Evolutionary conservation across 1,139 yeast genomes (phyloP).

Genomic region (Suhomyces kunorum): DNA sequence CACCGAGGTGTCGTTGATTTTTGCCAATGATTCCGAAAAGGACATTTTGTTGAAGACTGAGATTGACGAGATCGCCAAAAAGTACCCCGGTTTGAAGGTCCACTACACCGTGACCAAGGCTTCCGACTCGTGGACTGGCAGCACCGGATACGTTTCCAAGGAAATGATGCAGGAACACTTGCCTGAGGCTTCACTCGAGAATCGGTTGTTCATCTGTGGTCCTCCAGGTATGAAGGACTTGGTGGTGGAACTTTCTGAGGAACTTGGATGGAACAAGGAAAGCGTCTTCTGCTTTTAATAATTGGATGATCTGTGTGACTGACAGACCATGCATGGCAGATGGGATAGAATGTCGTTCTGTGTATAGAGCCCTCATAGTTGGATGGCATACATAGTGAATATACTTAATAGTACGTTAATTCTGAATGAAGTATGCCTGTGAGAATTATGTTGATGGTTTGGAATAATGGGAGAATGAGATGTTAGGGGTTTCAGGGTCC

Average conservation of each 20-base stretch:
- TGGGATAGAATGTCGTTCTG: too few relatives aligned
- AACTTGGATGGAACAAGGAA: conserved; percentile 64
- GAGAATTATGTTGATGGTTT: too few relatives aligned
- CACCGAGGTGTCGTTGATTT: conserved; percentile 61
- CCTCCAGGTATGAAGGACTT: conserved; percentile 67
- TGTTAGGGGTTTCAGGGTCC: too few relatives aligned
- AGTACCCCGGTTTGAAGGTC: conserved; percentile 62
- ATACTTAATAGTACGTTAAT: too few relatives aligned
- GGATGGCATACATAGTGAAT: too few relatives aligned
- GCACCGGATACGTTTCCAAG: conserved; percentile 58
- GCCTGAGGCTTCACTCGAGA: conserved; percentile 38
- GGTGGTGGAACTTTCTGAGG: conserved; percentile 50
- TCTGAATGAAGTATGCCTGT: too few relatives aligned
- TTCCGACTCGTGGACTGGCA: conserved; percentile 53
- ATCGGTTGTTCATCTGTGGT: conserved; percentile 71
- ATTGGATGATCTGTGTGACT: not conserved
- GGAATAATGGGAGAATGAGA: too few relatives aligned
- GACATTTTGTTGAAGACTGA: conserved; percentile 71
- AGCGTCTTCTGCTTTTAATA: conserved; percentile 63
- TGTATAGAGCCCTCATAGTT: too few relatives aligned
- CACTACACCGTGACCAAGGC: conserved; percentile 46
- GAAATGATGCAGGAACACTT: conserved; percentile 55
- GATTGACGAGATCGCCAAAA: conserved; percentile 63
- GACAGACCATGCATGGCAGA: too few relatives aligned
- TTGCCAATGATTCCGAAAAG: conserved; percentile 71